Conservation (phyloP, 345 rosid species). For the Lepidium didymum region DNA sequence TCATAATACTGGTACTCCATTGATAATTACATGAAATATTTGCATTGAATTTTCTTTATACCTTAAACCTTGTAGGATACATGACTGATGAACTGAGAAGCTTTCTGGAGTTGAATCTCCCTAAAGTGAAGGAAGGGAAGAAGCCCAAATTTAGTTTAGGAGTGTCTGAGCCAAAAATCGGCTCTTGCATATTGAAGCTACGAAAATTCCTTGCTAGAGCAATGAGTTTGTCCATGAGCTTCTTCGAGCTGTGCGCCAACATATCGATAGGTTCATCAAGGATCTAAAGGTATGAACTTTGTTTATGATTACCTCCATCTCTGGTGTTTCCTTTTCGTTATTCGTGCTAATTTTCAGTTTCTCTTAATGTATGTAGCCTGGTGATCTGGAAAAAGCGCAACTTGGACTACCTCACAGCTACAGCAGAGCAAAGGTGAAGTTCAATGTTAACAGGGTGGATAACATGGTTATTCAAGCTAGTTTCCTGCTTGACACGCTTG, state of each 20-base stretch:
- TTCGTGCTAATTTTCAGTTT: neutral
- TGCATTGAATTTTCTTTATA: neutral
- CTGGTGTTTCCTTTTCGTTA: neutral
- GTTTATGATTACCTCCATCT: neutral
- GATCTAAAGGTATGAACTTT: constrained; percentile 64
- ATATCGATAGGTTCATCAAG: constrained; percentile 77
- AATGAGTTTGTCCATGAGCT: constrained; percentile 82
- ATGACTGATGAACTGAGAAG: constrained; percentile 86
- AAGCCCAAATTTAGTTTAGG: constrained; percentile 75
- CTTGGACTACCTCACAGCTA: constrained; percentile 95
- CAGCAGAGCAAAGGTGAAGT: constrained; percentile 95
- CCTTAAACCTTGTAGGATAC: constrained; percentile 25
- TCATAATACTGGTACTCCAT: too few species aligned
- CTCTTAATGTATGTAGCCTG: constrained; percentile 44
- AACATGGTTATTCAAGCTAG: constrained; percentile 97
- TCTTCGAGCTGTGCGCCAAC: constrained; percentile 79
- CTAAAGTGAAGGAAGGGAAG: constrained; percentile 79
- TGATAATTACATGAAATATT: neutral
- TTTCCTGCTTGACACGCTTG: constrained; percentile 79
- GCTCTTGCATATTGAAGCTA: constrained; percentile 74
- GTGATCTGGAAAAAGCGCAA: constrained; percentile 88
- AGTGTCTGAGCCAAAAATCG: constrained; percentile 79
- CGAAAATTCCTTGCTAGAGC: constrained; percentile 80
- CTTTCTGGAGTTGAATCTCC: constrained; percentile 82
- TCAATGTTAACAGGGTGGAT: constrained; percentile 85